Conservation (phyloP, 2,329 filamentous ascomycete genomes). For the Cytospora schulzeri region DNA sequence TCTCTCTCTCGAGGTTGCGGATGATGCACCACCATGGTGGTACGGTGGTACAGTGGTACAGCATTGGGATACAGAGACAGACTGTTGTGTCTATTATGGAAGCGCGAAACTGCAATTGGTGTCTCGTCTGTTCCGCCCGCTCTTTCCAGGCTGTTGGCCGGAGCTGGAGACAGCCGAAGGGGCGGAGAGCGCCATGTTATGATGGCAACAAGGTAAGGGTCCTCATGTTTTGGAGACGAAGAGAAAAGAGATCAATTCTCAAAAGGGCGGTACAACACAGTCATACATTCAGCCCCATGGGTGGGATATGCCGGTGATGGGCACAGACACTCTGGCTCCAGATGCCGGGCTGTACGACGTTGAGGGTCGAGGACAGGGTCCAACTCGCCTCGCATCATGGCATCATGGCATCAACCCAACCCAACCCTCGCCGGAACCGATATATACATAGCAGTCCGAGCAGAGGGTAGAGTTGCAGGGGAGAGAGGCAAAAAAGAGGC, state of each 20-base stretch:
- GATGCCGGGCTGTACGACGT: conserved; percentile 22
- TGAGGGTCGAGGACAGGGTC: neutral
- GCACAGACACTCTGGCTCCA: conserved; percentile 15
- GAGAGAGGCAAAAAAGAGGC: neutral
- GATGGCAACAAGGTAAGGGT: neutral
- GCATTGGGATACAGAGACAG: neutral
- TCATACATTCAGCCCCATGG: conserved; percentile 20
- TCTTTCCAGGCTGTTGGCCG: conserved; percentile 12
- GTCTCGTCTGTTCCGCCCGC: conserved; percentile 17
- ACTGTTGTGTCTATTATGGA: conserved; percentile 14
- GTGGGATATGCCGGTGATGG: conserved; percentile 7
- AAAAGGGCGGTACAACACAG: conserved; percentile 12
- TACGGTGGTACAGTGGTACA: neutral
- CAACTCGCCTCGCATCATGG: neutral
- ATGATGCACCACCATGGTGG: neutral
- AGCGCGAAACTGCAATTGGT: conserved; percentile 23
- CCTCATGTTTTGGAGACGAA: too few relatives aligned
- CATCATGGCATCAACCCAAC: neutral
- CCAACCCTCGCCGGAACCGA: neutral
- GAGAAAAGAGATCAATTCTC: conserved; percentile 5
- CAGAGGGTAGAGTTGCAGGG: too few relatives aligned
- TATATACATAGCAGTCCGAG: neutral
- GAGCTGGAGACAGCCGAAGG: conserved; percentile 4
- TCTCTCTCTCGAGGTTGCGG: neutral
- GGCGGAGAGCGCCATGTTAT: conserved; percentile 14